Percentiles rank a stretch among this genome's conserved stretches.
Evolutionary conservation across 2,329 filamentous ascomycete species (phyloP).

Genomic region (Elsinoe batatas): DNA sequence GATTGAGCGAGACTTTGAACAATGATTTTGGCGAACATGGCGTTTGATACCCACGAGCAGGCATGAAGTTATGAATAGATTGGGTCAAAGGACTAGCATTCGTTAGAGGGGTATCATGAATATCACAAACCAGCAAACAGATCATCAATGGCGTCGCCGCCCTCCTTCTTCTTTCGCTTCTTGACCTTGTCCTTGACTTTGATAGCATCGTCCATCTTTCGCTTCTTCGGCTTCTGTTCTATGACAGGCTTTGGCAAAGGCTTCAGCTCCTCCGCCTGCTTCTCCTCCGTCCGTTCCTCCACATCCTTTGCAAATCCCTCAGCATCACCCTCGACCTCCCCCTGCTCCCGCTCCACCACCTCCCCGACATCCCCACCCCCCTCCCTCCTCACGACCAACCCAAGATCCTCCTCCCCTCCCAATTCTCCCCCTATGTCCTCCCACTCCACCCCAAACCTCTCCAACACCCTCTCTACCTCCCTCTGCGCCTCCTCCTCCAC

Average conservation of each 20-base stretch:
- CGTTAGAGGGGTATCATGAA: constrained; percentile 6
- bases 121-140: constrained; percentile 52
- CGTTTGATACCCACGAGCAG: constrained; percentile 10
- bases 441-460: constrained; percentile 34
- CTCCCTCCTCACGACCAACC: constrained; percentile 18
- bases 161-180: constrained; percentile 46
- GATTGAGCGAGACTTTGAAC: constrained; percentile 17
- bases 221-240: constrained; percentile 17
- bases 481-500: constrained; percentile 34
- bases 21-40: not conserved
- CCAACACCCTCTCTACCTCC: constrained; percentile 34
- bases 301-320: not conserved
- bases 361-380: constrained; percentile 23
- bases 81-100: not conserved
- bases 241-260: not conserved
- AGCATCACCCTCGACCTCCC: not conserved
- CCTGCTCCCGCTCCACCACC: constrained; percentile 24
- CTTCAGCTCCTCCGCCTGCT: not conserved
- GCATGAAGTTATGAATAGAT: constrained; percentile 3
- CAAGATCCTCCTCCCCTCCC: constrained; percentile 19
- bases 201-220: not conserved
- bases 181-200: constrained; percentile 25
- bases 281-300: not conserved
- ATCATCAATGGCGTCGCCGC: constrained; percentile 60
- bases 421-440: constrained; percentile 25